These are phyloP conservation scores for Termitomyces titanicus DNA, from an alignment of 768 basidiomycete genomes.

Conservation along the genomic window DNA sequence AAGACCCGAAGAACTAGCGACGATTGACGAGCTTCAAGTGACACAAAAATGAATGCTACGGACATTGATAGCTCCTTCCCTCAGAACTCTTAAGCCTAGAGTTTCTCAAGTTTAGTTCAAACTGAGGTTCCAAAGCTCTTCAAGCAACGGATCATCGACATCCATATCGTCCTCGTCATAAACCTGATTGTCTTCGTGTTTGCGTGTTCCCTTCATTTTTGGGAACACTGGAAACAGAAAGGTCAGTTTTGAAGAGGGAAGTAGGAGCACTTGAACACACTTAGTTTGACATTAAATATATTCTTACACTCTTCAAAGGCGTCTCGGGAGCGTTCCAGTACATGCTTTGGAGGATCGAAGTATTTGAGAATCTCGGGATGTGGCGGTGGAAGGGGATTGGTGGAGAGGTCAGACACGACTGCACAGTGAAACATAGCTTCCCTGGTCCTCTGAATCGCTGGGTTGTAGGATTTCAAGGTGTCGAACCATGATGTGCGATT, in stretches of 20 bases:
- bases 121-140: conserved; percentile 60
- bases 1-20: not conserved
- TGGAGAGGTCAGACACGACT: conserved; percentile 66
- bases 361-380: conserved; percentile 85
- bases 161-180: conserved; percentile 60
- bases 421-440: conserved; percentile 92
- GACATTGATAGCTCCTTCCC: conserved; percentile 50
- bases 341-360: conserved; percentile 70
- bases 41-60: conserved; percentile 12
- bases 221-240: conserved; percentile 51
- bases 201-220: conserved; percentile 49
- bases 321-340: conserved; percentile 55
- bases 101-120: too few relatives aligned
- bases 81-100: conserved; percentile 56
- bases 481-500: conserved; percentile 73
- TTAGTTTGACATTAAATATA: conserved; percentile 76
- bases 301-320: conserved; percentile 60
- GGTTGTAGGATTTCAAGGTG: conserved; percentile 76
- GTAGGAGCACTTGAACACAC: conserved; percentile 31
- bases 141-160: conserved; percentile 59
- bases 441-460: conserved; percentile 85
- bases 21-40: not conserved
- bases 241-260: not conserved
- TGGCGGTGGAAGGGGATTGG: conserved; percentile 77
- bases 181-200: conserved; percentile 61